Conservation (phyloP, 1,284 basidiomycete genomes). For the Apiotrichum montevideense region DNA sequence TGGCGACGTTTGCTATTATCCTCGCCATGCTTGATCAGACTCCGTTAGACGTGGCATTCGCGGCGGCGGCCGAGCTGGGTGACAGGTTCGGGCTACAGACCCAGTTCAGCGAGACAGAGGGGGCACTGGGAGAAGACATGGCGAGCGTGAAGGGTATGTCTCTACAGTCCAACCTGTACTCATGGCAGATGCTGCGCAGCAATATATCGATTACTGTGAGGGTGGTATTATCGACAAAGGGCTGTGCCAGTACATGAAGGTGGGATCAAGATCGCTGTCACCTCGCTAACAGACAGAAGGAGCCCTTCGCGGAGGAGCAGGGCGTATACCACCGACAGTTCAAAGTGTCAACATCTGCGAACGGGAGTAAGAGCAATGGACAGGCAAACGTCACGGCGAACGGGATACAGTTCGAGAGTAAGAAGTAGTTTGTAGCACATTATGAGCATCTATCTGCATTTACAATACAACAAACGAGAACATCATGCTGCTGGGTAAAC, state of each 20-base stretch:
- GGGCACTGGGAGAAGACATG: conserved; percentile 18
- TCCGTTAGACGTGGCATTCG: conserved; percentile 16
- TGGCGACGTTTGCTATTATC: conserved; percentile 23
- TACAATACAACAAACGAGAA: conserved; percentile 8
- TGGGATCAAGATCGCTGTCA: background rate
- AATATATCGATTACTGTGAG: conserved; percentile 14
- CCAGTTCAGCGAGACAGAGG: conserved; percentile 11
- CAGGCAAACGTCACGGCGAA: background rate
- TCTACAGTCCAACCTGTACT: background rate
- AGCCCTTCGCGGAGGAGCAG: background rate
- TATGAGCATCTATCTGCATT: conserved; percentile 9
- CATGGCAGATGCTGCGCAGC: conserved; percentile 8
- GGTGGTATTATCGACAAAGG: conserved; percentile 10
- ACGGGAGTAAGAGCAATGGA: background rate
- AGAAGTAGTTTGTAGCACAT: conserved; percentile 5
- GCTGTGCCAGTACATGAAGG: conserved; percentile 3
- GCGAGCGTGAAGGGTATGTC: conserved; percentile 21
- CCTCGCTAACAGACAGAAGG: conserved; percentile 3
- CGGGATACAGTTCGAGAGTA: no score
- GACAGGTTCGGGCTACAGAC: conserved; percentile 27
- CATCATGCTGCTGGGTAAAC: background rate
- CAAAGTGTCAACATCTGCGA: background rate
- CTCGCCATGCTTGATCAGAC: conserved; percentile 21
- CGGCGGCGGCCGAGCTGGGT: conserved; percentile 23
- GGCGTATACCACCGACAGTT: conserved; percentile 3